Base-by-base conservation (phyloP, 148 eudicot genomes). In the Nepenthes mirabilis region DNA sequence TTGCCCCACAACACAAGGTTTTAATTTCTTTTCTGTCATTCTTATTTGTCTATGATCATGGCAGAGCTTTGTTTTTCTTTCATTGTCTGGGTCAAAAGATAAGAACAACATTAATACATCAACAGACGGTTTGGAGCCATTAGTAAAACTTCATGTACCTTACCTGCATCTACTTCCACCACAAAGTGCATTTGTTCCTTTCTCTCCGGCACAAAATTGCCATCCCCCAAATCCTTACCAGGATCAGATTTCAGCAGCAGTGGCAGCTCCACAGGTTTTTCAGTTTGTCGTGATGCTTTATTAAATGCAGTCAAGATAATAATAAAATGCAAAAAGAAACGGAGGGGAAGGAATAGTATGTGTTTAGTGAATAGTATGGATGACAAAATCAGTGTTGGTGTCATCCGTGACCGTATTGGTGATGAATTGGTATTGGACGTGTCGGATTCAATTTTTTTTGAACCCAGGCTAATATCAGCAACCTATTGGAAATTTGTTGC, bases 61-160 rank as follows among this genome's bases (percentile, higher is more conserved):
- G 70, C 86, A 86, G 94, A 64, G 71, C 64, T 69, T 58, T 50
- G 76, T 77, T 75, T 81, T 81, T 66, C 67, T 81, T 37, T 75
- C 94, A 33, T 56, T 83, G 63, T 77, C 76, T 49, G 78, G 57
- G 35, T 14, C 71, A 65, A 75, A 66, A 59, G 57, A 62, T 59
- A 58, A 61, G 33, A 43, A 48, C 47, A 50, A 64, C 56, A 61
- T 14, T 33, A 50, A 58, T 65, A 70, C 60, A 57, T 11, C 33
- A 14, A 72, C 68, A 63, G 53, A 49, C 5, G 23, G 58, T 59
- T 13, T 59, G 57, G 77, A 70, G 13, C 52, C 57, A 13, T 61
- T 33, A 36, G 62, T 64, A 55, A 69, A 66, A 34, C 57, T 66
- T 57, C 73, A 64, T 14, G 70, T 56, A 51, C 59, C 65, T 61